These are phyloP conservation scores for Dichotomocladium elegans DNA, from an alignment of 371 early-diverging fungal genomes.

Conservation along the genomic window DNA sequence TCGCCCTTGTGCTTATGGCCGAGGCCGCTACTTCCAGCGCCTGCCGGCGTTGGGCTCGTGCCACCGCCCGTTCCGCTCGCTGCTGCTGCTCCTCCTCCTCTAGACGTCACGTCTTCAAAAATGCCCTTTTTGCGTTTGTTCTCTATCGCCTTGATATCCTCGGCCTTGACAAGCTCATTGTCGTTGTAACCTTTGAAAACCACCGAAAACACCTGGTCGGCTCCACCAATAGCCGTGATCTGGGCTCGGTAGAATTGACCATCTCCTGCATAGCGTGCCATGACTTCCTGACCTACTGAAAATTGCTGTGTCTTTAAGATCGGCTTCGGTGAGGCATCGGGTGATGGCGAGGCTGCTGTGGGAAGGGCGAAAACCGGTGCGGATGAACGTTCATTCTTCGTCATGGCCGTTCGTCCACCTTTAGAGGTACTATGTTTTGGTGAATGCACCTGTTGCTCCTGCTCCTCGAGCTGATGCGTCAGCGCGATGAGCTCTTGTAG, in stretches of 20 bases:
- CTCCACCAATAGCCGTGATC: conserved; percentile 63
- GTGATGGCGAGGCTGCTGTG: conserved; percentile 2
- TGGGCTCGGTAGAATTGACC: conserved; percentile 59
- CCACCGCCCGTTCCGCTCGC: conserved; percentile 8
- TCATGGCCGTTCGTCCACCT: background rate
- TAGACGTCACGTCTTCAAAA: conserved; percentile 32
- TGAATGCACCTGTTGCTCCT: conserved; percentile 10
- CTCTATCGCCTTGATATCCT: conserved; percentile 52
- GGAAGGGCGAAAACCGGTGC: no score
- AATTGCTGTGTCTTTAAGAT: conserved; percentile 20
- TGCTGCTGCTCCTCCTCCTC: conserved; percentile 19
- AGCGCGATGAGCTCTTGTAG: conserved; percentile 70
- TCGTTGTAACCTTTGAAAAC: conserved; percentile 58
- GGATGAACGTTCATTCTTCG: no score
- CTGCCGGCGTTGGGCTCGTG: conserved; percentile 15
- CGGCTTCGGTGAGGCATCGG: conserved; percentile 10
- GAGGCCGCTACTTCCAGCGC: conserved; percentile 9
- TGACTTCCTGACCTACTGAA: conserved; percentile 55
- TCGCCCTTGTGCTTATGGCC: conserved; percentile 42
- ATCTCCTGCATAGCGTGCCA: conserved; percentile 53
- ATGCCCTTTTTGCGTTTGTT: conserved; percentile 39
- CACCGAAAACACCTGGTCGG: conserved; percentile 65
- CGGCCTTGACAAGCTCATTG: conserved; percentile 50
- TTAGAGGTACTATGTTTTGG: background rate
- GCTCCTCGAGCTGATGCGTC: conserved; percentile 38